phyloP scores from a whole-genome alignment of 208 protist species.

The Phytomonas sp. region DNA sequence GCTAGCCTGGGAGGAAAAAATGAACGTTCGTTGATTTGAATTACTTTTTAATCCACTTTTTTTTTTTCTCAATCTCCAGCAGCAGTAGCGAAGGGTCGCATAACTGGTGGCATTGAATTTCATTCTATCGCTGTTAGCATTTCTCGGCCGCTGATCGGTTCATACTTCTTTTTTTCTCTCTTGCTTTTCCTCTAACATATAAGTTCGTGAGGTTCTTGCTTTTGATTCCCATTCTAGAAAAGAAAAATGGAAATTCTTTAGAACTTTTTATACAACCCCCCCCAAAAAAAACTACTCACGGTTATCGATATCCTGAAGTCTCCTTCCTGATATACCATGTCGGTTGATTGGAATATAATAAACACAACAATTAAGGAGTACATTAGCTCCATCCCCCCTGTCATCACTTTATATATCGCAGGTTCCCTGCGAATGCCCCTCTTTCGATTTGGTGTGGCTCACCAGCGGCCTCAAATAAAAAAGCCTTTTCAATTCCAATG shows the following conservation, averaged over 20 bases:
- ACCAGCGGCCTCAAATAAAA: conserved; percentile 82
- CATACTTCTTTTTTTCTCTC: conserved; percentile 1
- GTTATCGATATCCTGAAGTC: background rate
- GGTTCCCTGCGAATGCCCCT: conserved; percentile 91
- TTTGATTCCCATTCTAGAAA: background rate
- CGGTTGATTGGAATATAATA: conserved; percentile 41
- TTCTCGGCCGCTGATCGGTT: background rate
- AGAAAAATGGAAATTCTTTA: background rate
- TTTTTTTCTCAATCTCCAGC: conserved; percentile 1
- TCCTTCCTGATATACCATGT: conserved; percentile 1
- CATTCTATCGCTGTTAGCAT: too few species aligned
- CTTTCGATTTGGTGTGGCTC: conserved; percentile 79
- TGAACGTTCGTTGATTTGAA: conserved; percentile 6
- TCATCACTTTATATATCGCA: conserved; percentile 80
- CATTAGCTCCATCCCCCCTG: conserved; percentile 74
- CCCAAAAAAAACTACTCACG: background rate
- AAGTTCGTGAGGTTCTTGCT: background rate
- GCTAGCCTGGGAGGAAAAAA: background rate
- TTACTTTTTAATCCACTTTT: conserved; percentile 6
- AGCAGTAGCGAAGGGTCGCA: too few species aligned
- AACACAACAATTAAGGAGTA: conserved; percentile 51
- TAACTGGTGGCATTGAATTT: too few species aligned
- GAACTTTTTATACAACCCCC: conserved; percentile 1
- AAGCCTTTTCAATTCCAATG: conserved; percentile 81
- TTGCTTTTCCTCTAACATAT: conserved; percentile 7